A percentile compares a stretch with the other conserved stretches of the same genome.
Evolutionary conservation across 495 filamentous ascomycete genomes (phyloP).

Genomic region (Penicillium coffeae): DNA sequence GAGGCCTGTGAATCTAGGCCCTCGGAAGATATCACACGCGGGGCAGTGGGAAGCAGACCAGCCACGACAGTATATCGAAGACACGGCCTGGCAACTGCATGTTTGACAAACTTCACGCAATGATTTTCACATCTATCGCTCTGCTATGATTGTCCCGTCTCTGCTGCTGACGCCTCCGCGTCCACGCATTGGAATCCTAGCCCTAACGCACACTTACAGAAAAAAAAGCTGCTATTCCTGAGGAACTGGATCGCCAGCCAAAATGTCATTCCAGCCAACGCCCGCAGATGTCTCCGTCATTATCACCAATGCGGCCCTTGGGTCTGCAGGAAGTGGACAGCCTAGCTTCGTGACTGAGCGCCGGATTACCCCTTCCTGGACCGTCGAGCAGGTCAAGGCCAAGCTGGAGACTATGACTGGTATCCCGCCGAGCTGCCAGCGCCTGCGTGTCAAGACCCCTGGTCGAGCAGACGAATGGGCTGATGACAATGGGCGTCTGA

Average conservation of each 20-base stretch:
- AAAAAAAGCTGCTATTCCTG: background rate
- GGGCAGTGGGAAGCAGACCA: no score
- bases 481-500: conserved; percentile 30
- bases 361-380: conserved; percentile 90
- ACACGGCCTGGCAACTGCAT: no score
- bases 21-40: no score
- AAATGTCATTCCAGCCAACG: conserved; percentile 49
- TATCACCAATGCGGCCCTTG: conserved; percentile 70
- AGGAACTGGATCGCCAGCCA: background rate
- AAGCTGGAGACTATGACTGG: conserved; percentile 95
- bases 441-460: conserved; percentile 48
- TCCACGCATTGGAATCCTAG: background rate
- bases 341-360: conserved; percentile 76
- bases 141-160: background rate
- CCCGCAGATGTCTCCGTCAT: conserved; percentile 80
- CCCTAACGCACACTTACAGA: background rate
- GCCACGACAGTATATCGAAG: no score
- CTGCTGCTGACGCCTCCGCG: background rate
- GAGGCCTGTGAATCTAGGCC: no score
- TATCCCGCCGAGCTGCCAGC: conserved; percentile 76
- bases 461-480: conserved; percentile 38
- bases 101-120: no score
- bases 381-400: conserved; percentile 74
- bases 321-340: conserved; percentile 65
- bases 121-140: no score